Evolutionary conservation across 331 rosid species (phyloP).

Genomic region (Saraca asoca): DNA sequence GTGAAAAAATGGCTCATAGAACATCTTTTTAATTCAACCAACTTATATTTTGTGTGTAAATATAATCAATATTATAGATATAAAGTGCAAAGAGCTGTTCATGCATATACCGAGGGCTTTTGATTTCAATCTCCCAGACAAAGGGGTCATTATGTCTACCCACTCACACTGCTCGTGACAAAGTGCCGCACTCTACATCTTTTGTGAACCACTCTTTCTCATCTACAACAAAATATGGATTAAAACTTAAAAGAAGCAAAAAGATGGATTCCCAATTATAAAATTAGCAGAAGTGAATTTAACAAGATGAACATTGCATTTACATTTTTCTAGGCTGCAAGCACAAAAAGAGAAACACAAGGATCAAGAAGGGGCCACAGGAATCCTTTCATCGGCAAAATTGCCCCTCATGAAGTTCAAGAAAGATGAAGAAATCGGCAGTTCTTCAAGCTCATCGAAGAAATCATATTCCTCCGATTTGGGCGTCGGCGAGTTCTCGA

Average conservation of each 20-base stretch:
- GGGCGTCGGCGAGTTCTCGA: slow-evolving; percentile 44
- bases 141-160: slow-evolving; percentile 21
- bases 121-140: slow-evolving; percentile 26
- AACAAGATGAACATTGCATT: slow-evolving; percentile 32
- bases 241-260: not conserved
- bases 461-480: slow-evolving; percentile 67
- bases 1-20: no score
- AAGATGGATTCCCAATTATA: slow-evolving; percentile 31
- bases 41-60: no score
- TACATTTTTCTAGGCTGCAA: slow-evolving; percentile 52
- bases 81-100: not conserved
- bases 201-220: slow-evolving; percentile 33
- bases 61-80: no score
- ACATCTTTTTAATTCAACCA: no score
- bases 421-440: slow-evolving; percentile 70
- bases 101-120: slow-evolving; percentile 17
- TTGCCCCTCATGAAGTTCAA: slow-evolving; percentile 56
- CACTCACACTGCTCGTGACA: slow-evolving; percentile 40
- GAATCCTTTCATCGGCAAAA: slow-evolving; percentile 69
- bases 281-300: slow-evolving; percentile 33
- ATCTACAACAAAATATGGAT: not conserved
- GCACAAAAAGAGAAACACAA: slow-evolving; percentile 29
- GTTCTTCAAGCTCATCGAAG: slow-evolving; percentile 92
- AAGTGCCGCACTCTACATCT: slow-evolving; percentile 32
- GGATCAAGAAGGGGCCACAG: slow-evolving; percentile 80